These are phyloP conservation scores for Lolium perenne DNA, from an alignment of 176 grass and related monocot genomes.

Conservation along the genomic window DNA sequence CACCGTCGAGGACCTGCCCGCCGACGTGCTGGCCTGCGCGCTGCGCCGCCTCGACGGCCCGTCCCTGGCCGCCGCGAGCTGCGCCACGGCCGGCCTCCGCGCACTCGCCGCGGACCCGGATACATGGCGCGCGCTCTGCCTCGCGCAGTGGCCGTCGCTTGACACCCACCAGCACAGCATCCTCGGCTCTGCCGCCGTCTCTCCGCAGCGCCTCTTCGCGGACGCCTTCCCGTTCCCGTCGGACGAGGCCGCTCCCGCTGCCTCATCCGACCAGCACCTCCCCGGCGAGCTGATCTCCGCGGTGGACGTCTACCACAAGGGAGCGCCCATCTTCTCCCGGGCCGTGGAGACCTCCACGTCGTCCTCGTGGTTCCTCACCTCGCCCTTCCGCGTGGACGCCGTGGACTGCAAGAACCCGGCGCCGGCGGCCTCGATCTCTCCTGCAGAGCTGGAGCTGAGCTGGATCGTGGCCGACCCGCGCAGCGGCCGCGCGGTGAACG, in stretches of 20 bases:
- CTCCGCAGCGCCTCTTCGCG: not conserved
- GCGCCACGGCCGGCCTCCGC: not conserved
- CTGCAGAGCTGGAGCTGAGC: not conserved
- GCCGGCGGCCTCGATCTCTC: not conserved
- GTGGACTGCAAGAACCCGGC: not conserved
- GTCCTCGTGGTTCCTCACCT: not conserved
- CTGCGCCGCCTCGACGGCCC: not conserved
- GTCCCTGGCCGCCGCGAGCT: conserved; percentile 4
- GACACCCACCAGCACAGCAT: not conserved
- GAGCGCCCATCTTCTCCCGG: not conserved
- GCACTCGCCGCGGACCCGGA: not conserved
- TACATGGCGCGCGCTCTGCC: not conserved
- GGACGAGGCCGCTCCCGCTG: not conserved
- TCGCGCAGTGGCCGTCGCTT: not conserved
- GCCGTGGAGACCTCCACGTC: not conserved
- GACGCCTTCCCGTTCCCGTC: conserved; percentile 9
- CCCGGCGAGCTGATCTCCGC: not conserved
- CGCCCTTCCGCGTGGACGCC: not conserved
- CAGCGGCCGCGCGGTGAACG: conserved; percentile 19
- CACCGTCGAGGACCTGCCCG: not conserved
- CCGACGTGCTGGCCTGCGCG: conserved; percentile 8
- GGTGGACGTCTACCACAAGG: not conserved
- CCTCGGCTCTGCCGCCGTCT: not conserved
- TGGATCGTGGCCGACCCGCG: conserved; percentile 1
- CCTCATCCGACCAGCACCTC: not conserved